Evolutionary conservation across 2,329 filamentous ascomycete species (phyloP), one percentile per base, ranked within the genome.

Genomic region (Tolypocladium amazonense): DNA sequence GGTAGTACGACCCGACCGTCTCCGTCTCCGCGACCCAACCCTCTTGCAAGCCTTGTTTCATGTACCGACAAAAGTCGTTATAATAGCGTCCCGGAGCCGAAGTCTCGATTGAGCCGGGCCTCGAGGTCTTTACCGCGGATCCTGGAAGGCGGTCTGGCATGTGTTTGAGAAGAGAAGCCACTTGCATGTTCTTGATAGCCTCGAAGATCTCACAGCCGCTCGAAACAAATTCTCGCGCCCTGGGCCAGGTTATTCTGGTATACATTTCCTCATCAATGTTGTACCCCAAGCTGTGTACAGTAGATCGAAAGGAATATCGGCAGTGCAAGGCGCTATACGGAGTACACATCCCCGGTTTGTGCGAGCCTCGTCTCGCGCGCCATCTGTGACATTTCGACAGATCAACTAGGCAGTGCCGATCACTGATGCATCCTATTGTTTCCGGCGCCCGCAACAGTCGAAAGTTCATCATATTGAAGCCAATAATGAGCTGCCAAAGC

Each of bases 41-140:
- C 63, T 80, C 76, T 7, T 68, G 38, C 3, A 80, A 68, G 2
- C 76, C 77, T 47, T 70, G 62, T 45, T 68, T 70, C 57, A 78
- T 72, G 43, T 72, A 70, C 11, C 56, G 39, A 62, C 74, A 74
- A 41, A 80, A 70, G 57, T 75, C 72, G 3, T 78, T 74, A 65
- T 79, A 79, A 62, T 70, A 75, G 0, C 67, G 60, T 58, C 1
- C 75, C 76, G 0, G 75, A 76, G 4, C 76, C 76, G 62, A 79
- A 78, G 12, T 75, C 64, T 27, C 61, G 61, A 66, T 80, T 80
- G 1, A 80, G 72, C 18, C 67, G 66, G 2, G 66, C 67, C 65
- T 80, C 77, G 52, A 80, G 73, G 11, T 73, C 73, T 63, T 75
- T 74, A 14, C 77, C 77, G 0, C 77, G 78, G 0, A 77, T 80